Conservation (phyloP, 1,284 basidiomycete species). For the Fistulinella staudtii region DNA sequence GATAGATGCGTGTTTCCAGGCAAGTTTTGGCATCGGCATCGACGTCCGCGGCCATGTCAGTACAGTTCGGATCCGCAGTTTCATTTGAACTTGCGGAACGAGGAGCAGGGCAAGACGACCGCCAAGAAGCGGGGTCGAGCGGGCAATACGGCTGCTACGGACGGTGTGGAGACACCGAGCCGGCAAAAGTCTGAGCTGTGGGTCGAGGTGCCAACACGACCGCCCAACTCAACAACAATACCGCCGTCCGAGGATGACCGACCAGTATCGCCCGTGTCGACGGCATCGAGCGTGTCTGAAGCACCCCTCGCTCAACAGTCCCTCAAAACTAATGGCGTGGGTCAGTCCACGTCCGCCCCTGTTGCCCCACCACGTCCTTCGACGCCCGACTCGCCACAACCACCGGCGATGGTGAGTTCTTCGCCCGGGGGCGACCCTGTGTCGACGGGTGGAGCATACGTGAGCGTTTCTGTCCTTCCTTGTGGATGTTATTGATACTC, state of each 20-base stretch:
- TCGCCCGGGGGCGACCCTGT: constrained; percentile 20
- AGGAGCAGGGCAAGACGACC: constrained; percentile 50
- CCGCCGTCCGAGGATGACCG: constrained; percentile 44
- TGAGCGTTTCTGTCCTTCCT: constrained; percentile 21
- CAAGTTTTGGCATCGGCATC: constrained; percentile 83
- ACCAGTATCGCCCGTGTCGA: constrained; percentile 62
- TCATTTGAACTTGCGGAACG: constrained; percentile 56
- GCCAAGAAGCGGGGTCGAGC: constrained; percentile 55
- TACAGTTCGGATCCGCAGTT: constrained; percentile 71
- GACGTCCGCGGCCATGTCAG: constrained; percentile 70
- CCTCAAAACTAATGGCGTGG: constrained; percentile 48
- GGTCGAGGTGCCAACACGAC: constrained; percentile 38
- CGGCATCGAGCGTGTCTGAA: constrained; percentile 65
- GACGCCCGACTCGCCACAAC: constrained; percentile 30
- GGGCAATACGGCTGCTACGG: constrained; percentile 44
- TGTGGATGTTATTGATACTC: constrained; percentile 34
- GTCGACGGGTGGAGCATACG: too few species aligned
- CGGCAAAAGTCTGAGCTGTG: constrained; percentile 43
- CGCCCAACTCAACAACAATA: constrained; percentile 32
- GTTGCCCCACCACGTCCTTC: too few species aligned
- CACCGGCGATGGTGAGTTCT: constrained; percentile 5
- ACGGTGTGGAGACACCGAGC: constrained; percentile 52
- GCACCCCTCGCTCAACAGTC: constrained; percentile 59
- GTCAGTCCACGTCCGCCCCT: constrained; percentile 21
- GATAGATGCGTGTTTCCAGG: constrained; percentile 40